Conservation (phyloP, 441 rosid genomes). For the Caryocar brasiliense region DNA sequence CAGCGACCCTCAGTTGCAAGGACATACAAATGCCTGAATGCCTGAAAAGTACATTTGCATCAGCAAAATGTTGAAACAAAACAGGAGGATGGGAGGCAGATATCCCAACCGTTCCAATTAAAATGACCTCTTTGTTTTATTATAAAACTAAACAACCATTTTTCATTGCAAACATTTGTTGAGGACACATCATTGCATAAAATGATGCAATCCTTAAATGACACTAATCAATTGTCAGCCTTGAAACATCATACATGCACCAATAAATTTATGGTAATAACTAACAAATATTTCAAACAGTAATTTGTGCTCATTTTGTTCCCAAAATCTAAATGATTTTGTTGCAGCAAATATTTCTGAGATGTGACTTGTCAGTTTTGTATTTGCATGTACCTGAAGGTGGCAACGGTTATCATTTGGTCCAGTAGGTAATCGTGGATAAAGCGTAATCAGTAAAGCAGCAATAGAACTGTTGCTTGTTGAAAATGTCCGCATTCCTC, state of each 20-base stretch:
- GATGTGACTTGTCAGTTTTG: not conserved
- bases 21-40: conserved; percentile 93
- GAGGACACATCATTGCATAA: not conserved
- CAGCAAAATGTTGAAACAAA: conserved; percentile 6
- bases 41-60: conserved; percentile 39
- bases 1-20: conserved; percentile 95
- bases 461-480: conserved; percentile 79
- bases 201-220: not conserved
- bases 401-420: conserved; percentile 99
- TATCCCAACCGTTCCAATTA: not conserved
- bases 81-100: not conserved
- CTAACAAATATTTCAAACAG: no score
- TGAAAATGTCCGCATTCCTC: conserved; percentile 90
- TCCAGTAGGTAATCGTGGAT: conserved; percentile 91
- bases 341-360: not conserved
- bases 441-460: conserved; percentile 78
- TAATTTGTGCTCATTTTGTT: no score
- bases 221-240: not conserved
- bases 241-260: not conserved
- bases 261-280: no score
- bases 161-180: not conserved
- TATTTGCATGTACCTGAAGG: conserved; percentile 64
- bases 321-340: not conserved
- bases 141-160: not conserved
- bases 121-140: not conserved